Percentiles rank a stretch among this genome's conserved stretches.
Evolutionary conservation across 73 alveolate species (phyloP).

Genomic region (Uronychia setigera): DNA sequence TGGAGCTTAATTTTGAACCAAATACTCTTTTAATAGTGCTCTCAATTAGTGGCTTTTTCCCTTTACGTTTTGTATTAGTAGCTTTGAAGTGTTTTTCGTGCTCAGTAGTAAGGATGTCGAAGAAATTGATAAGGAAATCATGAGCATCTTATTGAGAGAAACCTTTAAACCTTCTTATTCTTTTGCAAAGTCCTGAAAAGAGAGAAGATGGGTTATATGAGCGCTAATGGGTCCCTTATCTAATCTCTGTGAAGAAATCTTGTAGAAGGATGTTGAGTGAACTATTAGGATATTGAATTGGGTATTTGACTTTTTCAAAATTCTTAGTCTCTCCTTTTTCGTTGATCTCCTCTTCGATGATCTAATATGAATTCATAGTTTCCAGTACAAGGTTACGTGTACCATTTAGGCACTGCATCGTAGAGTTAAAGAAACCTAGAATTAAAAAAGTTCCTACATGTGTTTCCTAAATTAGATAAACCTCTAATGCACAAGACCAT

Average conservation of each 20-base stretch:
- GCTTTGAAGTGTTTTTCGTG: constrained; percentile 34
- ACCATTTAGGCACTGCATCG: constrained; percentile 62
- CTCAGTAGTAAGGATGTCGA: constrained; percentile 44
- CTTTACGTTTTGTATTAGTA: constrained; percentile 6
- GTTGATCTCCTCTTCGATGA: not conserved
- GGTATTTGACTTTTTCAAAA: not conserved
- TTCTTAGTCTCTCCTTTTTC: not conserved
- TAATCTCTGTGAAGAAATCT: constrained; percentile 42
- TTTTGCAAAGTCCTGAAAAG: constrained; percentile 42
- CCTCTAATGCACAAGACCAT: constrained; percentile 49
- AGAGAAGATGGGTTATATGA: constrained; percentile 27
- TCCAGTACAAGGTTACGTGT: constrained; percentile 43
- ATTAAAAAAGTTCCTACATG: constrained; percentile 5
- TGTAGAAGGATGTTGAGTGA: constrained; percentile 36
- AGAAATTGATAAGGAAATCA: constrained; percentile 45
- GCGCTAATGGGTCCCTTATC: constrained; percentile 22
- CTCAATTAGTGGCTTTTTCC: constrained; percentile 4
- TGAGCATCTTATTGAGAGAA: constrained; percentile 67
- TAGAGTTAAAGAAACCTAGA: constrained; percentile 59
- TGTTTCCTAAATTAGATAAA: constrained; percentile 56
- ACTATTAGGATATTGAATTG: constrained; percentile 30
- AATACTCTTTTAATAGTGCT: constrained; percentile 33
- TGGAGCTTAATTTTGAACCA: constrained; percentile 49
- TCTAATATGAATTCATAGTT: not conserved
- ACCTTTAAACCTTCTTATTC: constrained; percentile 53